These are phyloP conservation scores for Marsdenia floribunda DNA, from an alignment of 257 asterid species.

Conservation along the genomic window DNA sequence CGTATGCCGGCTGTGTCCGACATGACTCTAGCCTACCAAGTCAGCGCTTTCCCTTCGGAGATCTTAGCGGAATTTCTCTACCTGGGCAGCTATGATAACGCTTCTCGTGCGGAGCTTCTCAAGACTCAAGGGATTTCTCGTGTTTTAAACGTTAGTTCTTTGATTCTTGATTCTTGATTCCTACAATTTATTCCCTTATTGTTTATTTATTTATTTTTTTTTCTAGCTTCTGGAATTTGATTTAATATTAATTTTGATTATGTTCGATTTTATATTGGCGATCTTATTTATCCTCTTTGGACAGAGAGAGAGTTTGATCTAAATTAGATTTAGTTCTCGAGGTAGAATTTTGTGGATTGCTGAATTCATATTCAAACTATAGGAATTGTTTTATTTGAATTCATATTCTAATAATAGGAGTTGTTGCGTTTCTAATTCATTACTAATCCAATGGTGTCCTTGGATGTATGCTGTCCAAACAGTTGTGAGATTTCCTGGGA, in stretches of 20 bases:
- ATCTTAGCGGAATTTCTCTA: slow-evolving; percentile 90
- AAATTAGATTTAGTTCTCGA: neutral
- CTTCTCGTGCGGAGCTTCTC: slow-evolving; percentile 89
- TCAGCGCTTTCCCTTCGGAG: slow-evolving; percentile 95
- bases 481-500: neutral
- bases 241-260: neutral
- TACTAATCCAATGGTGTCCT: neutral
- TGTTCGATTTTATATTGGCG: neutral
- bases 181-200: neutral
- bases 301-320: neutral
- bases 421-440: too few relatives aligned
- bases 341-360: neutral
- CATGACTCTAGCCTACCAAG: slow-evolving; percentile 36
- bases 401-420: too few relatives aligned
- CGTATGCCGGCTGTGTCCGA: slow-evolving; percentile 56
- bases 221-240: neutral
- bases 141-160: slow-evolving; percentile 64
- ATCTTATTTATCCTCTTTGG: neutral
- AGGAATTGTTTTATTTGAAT: neutral
- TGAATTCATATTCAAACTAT: neutral
- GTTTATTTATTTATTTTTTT: too few relatives aligned
- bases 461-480: neutral
- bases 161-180: neutral
- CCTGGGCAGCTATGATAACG: slow-evolving; percentile 89
- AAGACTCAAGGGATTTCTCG: slow-evolving; percentile 92